phyloP scores from a whole-genome alignment of 2,329 filamentous ascomycete genomes.

The Talaromyces piceae region DNA sequence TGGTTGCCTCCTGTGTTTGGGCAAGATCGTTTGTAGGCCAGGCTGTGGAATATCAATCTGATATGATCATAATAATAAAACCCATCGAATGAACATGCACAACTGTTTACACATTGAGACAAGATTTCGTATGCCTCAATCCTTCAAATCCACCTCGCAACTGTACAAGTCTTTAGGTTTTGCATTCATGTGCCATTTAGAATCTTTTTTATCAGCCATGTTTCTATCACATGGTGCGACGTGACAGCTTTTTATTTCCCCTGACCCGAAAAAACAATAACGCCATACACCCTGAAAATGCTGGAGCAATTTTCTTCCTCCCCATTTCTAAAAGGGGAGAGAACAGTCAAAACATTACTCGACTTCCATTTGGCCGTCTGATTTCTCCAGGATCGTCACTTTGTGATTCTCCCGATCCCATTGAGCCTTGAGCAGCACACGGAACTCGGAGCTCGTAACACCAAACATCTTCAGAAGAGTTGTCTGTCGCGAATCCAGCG shows the following conservation, averaged over 20 bases:
- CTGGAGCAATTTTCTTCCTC: slow-evolving; percentile 15
- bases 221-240: not conserved
- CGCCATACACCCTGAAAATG: slow-evolving; percentile 21
- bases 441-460: slow-evolving; percentile 84
- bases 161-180: too few species aligned
- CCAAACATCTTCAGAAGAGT: slow-evolving; percentile 90
- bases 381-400: slow-evolving; percentile 33
- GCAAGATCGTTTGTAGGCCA: not conserved
- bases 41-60: not conserved
- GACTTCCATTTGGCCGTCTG: slow-evolving; percentile 35
- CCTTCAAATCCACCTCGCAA: too few species aligned
- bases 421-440: slow-evolving; percentile 67
- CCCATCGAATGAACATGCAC: not conserved
- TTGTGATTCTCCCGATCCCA: slow-evolving; percentile 35
- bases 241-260: not conserved
- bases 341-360: slow-evolving; percentile 24
- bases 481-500: slow-evolving; percentile 84
- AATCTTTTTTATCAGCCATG: not conserved
- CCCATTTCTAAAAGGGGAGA: slow-evolving; percentile 12
- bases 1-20: not conserved
- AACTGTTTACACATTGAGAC: not conserved
- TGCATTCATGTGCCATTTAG: too few species aligned
- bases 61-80: not conserved
- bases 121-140: not conserved
- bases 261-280: slow-evolving; percentile 8